Evolutionary conservation across 306 rosid species (phyloP).

Genomic region (Astragalus membranaceus): DNA sequence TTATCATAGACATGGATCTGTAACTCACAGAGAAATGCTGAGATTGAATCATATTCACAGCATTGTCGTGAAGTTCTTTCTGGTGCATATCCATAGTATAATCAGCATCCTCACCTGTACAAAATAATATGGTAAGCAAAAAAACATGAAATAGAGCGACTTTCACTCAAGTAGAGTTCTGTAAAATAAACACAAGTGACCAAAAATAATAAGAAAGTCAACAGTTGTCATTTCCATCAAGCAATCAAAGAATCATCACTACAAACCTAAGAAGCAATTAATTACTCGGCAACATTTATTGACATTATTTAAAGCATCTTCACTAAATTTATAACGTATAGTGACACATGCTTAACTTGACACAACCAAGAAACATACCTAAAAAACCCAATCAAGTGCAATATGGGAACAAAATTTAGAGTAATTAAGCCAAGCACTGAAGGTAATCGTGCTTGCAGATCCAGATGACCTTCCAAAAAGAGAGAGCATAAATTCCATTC

Average conservation of each 20-base stretch:
- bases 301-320: constrained; percentile 4
- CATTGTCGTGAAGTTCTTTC: constrained; percentile 87
- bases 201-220: neutral
- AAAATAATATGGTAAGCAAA: constrained; percentile 32
- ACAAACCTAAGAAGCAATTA: neutral
- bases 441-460: neutral
- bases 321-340: neutral
- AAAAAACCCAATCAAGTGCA: neutral
- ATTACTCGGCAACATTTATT: neutral
- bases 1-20: neutral
- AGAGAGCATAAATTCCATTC: neutral
- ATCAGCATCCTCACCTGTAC: constrained; percentile 76
- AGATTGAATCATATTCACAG: constrained; percentile 87
- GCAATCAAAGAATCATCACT: neutral
- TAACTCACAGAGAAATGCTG: constrained; percentile 88
- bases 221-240: constrained; percentile 1
- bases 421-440: neutral
- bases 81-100: constrained; percentile 90
- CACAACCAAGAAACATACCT: constrained; percentile 1
- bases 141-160: constrained; percentile 3
- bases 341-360: neutral
- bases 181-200: neutral
- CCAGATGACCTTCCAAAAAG: neutral
- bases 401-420: neutral
- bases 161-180: neutral